Evolutionary conservation across 2,329 filamentous ascomycete genomes (phyloP).

Genomic region (Neopestalotiopsis rosae): DNA sequence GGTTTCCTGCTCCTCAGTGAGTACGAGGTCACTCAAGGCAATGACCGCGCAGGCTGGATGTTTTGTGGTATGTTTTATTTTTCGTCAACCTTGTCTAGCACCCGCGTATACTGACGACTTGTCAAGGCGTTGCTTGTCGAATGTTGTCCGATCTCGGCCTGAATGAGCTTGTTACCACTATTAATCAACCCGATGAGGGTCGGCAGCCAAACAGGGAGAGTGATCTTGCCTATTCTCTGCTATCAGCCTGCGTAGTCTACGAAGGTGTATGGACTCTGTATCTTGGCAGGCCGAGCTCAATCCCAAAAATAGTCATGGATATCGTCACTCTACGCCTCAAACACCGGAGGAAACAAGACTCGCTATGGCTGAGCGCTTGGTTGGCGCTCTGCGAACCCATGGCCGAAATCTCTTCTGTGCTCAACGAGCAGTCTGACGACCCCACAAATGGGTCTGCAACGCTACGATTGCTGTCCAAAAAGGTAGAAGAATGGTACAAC

Average conservation of each 20-base stretch:
- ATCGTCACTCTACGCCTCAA: not conserved
- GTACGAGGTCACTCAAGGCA: not conserved
- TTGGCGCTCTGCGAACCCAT: not conserved
- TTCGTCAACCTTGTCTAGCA: not conserved
- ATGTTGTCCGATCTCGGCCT: slow-evolving; percentile 1
- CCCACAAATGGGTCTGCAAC: not conserved
- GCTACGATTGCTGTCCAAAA: not conserved
- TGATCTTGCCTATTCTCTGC: not conserved
- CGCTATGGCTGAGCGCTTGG: not conserved
- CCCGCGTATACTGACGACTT: not conserved
- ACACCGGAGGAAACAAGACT: not conserved
- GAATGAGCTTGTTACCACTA: not conserved
- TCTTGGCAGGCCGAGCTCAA: slow-evolving; percentile 2
- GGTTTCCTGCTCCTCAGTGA: not conserved
- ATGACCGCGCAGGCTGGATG: slow-evolving; percentile 4
- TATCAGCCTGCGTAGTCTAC: not conserved
- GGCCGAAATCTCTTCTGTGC: not conserved
- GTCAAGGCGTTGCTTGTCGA: not conserved
- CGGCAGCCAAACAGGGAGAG: not conserved
- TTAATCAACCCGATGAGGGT: not conserved
- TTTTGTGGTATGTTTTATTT: not conserved
- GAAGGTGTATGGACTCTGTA: slow-evolving; percentile 2
- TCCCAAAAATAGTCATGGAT: not conserved
- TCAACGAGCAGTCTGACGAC: not conserved
- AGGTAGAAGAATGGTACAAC: not conserved